These are phyloP conservation scores for Mikania micrantha DNA, from an alignment of 129 eudicot species.

Conservation along the genomic window DNA sequence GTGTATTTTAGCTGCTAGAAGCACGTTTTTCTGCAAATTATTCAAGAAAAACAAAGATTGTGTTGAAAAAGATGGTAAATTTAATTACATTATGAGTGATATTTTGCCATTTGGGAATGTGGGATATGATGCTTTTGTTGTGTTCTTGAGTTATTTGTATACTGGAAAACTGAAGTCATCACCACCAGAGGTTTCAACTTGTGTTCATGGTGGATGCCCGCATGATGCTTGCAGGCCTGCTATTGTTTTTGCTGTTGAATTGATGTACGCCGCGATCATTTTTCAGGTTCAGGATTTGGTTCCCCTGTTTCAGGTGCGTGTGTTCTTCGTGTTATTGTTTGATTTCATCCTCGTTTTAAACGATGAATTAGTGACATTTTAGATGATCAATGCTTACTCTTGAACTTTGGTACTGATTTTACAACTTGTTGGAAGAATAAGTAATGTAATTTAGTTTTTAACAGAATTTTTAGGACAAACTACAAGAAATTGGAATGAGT, in stretches of 20 bases:
- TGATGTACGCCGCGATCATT: slow-evolving; percentile 60
- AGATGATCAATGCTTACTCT: neutral
- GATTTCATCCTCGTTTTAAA: neutral
- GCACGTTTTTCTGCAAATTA: slow-evolving; percentile 44
- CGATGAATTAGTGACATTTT: neutral
- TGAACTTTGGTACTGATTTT: neutral
- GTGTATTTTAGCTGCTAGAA: slow-evolving; percentile 71
- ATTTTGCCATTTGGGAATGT: slow-evolving; percentile 48
- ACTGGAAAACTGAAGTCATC: slow-evolving; percentile 67
- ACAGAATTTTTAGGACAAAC: neutral
- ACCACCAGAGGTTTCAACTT: slow-evolving; percentile 62
- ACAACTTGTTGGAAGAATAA: neutral
- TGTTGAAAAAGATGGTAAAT: slow-evolving; percentile 30
- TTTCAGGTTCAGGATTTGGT: slow-evolving; percentile 65
- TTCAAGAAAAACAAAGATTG: slow-evolving; percentile 29
- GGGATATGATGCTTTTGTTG: slow-evolving; percentile 64
- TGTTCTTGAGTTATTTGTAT: slow-evolving; percentile 60
- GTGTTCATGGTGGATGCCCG: slow-evolving; percentile 55
- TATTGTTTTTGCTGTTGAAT: slow-evolving; percentile 58
- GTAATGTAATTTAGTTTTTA: neutral
- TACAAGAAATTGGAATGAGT: neutral
- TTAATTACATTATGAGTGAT: slow-evolving; percentile 42
- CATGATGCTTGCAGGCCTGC: slow-evolving; percentile 84
- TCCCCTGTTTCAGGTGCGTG: slow-evolving; percentile 51
- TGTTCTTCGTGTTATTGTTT: slow-evolving; percentile 9